Evolutionary conservation across 1,284 basidiomycete genomes (phyloP).

Genomic region (Ganoderma resinaceum): DNA sequence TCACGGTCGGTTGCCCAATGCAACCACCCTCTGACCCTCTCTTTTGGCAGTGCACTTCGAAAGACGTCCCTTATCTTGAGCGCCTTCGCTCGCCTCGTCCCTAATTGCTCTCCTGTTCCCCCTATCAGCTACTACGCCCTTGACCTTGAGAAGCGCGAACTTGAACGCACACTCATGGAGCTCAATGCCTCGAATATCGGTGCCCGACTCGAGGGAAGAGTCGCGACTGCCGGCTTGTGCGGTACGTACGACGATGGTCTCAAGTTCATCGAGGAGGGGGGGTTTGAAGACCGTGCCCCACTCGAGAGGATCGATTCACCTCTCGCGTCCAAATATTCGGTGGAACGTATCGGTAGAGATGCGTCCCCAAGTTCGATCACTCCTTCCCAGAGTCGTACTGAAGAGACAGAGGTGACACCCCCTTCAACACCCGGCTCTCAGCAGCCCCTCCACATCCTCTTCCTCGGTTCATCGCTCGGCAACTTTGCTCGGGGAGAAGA

Average conservation of each 20-base stretch:
- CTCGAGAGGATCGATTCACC: constrained; percentile 27
- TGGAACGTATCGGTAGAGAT: constrained; percentile 34
- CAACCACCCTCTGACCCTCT: constrained; percentile 5
- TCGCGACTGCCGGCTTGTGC: constrained; percentile 84
- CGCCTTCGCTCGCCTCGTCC: constrained; percentile 68
- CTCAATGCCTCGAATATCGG: constrained; percentile 74
- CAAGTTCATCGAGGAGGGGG: constrained; percentile 68
- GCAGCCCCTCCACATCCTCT: constrained; percentile 81
- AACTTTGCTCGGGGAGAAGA: constrained; percentile 88
- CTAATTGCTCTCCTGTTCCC: constrained; percentile 43
- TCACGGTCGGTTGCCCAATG: background rate
- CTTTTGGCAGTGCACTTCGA: constrained; percentile 70
- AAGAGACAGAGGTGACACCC: constrained; percentile 42
- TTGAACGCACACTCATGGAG: constrained; percentile 81
- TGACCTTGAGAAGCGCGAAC: constrained; percentile 89
- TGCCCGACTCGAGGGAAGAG: constrained; percentile 66
- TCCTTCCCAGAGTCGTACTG: constrained; percentile 32
- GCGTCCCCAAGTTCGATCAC: constrained; percentile 45
- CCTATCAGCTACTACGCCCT: constrained; percentile 92
- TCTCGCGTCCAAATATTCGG: constrained; percentile 27
- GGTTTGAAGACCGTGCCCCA: constrained; percentile 46
- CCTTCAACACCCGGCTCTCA: constrained; percentile 48
- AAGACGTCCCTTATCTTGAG: constrained; percentile 91
- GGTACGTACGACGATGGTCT: constrained; percentile 90
- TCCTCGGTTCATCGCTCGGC: constrained; percentile 94